Evolutionary conservation across 805 yeast species (phyloP).

Genomic region (Cyberlindnera xylosilytica): DNA sequence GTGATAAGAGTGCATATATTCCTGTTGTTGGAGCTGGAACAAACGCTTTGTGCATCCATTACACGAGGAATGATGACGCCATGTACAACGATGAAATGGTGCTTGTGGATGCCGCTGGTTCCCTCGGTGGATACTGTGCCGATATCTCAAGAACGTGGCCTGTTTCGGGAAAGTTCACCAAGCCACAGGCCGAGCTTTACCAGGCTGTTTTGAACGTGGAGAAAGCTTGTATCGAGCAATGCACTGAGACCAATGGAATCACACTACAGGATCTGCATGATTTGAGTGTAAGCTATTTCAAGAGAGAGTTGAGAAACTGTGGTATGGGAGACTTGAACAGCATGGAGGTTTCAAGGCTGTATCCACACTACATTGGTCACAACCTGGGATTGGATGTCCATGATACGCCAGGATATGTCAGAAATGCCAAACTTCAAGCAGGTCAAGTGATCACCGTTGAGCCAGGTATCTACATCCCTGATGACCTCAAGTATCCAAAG

Average conservation of each 20-base stretch:
- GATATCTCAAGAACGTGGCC: constrained; percentile 99
- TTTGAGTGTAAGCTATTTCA: constrained; percentile 55
- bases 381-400: constrained; percentile 91
- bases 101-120: constrained; percentile 93
- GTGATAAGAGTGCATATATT: constrained; percentile 84
- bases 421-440: constrained; percentile 47
- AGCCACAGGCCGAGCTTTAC: constrained; percentile 81
- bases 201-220: constrained; percentile 86
- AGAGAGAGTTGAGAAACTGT: constrained; percentile 62
- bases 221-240: constrained; percentile 67
- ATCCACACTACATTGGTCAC: constrained; percentile 96
- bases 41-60: constrained; percentile 89
- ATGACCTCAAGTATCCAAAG: constrained; percentile 64
- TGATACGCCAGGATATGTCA: constrained; percentile 66
- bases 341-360: constrained; percentile 53
- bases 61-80: constrained; percentile 86
- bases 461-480: constrained; percentile 92
- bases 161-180: constrained; percentile 65
- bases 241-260: constrained; percentile 49
- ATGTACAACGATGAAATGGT: constrained; percentile 77
- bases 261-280: constrained; percentile 77
- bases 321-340: constrained; percentile 59
- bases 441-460: constrained; percentile 93
- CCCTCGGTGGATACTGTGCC: constrained; percentile 89
- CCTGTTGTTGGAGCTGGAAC: constrained; percentile 96